phyloP scores from a whole-genome alignment of 1,284 basidiomycete genomes.

The Ceratorhiza oryzae-sativae region DNA sequence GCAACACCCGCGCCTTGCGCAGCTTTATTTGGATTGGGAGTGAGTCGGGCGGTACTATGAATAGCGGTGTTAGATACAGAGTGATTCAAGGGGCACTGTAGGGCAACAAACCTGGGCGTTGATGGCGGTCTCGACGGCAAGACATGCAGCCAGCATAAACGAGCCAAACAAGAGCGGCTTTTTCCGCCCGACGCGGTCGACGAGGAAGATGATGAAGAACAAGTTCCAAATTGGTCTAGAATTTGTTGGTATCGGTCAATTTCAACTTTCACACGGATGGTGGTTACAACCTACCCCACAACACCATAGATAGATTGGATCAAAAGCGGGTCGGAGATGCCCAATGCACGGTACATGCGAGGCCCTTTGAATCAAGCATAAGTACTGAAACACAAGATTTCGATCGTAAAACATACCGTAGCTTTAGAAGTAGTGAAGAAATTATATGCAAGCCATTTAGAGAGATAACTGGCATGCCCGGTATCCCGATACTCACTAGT shows the following conservation, averaged over 20 bases:
- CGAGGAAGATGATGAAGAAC: conserved; percentile 35
- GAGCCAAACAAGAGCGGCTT: conserved; percentile 30
- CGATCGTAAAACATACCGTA: neutral
- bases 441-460: neutral
- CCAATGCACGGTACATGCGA: conserved; percentile 30
- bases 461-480: no score
- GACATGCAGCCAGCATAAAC: conserved; percentile 31
- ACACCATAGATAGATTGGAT: conserved; percentile 35
- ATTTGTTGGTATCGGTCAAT: neutral
- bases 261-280: no score
- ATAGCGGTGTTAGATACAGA: neutral
- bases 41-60: conserved; percentile 28
- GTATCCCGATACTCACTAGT: conserved; percentile 8
- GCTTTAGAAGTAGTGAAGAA: neutral
- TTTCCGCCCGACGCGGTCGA: conserved; percentile 29
- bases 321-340: conserved; percentile 26
- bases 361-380: conserved; percentile 1
- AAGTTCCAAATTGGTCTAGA: conserved; percentile 30
- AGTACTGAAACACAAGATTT: neutral
- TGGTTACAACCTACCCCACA: conserved; percentile 3
- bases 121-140: conserved; percentile 28
- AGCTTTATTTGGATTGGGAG: conserved; percentile 18
- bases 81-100: neutral
- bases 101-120: conserved; percentile 6
- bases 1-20: conserved; percentile 33